Evolutionary conservation across 2,329 filamentous ascomycete species (phyloP).

Genomic region (Aspergillus tubingensis): DNA sequence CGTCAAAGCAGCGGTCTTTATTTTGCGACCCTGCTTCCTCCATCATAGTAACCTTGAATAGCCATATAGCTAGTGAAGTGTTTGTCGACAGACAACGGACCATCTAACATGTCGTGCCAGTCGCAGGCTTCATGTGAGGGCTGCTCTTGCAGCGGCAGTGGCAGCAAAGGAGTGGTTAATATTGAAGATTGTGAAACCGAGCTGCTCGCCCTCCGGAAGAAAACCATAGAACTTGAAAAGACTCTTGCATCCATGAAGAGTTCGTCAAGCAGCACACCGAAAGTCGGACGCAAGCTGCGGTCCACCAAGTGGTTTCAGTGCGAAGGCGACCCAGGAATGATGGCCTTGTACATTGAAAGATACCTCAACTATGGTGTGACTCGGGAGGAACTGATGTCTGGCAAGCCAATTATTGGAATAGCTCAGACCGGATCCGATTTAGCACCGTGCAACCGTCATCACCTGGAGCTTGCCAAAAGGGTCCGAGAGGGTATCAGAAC

Average conservation of each 20-base stretch:
- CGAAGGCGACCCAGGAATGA: conserved; percentile 46
- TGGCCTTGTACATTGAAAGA: conserved; percentile 53
- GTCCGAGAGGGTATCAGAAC: conserved; percentile 54
- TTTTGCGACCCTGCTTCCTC: not conserved
- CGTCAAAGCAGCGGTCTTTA: not conserved
- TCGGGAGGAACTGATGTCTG: conserved; percentile 51
- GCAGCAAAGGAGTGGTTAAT: conserved; percentile 26
- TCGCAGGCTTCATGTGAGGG: conserved; percentile 34
- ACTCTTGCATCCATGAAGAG: conserved; percentile 33
- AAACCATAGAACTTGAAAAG: conserved; percentile 41
- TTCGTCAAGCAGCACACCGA: conserved; percentile 10
- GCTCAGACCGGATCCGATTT: conserved; percentile 56
- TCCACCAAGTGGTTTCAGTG: conserved; percentile 51
- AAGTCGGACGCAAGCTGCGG: conserved; percentile 34
- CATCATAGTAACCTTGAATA: not conserved
- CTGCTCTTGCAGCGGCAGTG: conserved; percentile 34
- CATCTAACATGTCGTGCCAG: conserved; percentile 20
- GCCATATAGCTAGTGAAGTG: not conserved
- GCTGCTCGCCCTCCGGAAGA: conserved; percentile 39
- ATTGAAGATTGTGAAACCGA: conserved; percentile 47
- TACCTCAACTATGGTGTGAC: conserved; percentile 56
- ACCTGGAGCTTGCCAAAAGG: conserved; percentile 52
- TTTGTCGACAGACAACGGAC: not conserved
- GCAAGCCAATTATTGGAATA: conserved; percentile 55
- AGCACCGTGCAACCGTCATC: conserved; percentile 54